Percentiles rank a stretch among this genome's conserved stretches.
These are phyloP conservation scores for Hypoxylon sp. DNA, from an alignment of 2,329 filamentous ascomycete species.

Conservation along the genomic window DNA sequence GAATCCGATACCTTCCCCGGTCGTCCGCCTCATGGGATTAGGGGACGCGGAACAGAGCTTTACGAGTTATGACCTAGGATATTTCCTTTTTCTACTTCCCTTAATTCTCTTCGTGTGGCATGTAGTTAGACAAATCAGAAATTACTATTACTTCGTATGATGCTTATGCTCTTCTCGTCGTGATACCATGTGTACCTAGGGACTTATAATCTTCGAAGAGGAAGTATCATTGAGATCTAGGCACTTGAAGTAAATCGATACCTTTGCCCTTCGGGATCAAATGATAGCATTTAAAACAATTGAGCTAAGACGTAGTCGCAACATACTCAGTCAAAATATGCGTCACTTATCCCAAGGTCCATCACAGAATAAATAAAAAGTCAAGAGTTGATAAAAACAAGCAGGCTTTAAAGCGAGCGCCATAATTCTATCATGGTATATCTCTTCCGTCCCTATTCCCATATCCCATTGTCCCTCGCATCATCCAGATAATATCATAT, in stretches of 20 bases:
- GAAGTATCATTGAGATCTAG: not conserved
- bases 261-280: too few species aligned
- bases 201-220: not conserved
- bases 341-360: not conserved
- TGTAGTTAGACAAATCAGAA: constrained; percentile 16
- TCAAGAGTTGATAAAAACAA: not conserved
- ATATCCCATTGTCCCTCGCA: constrained; percentile 10
- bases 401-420: constrained; percentile 13
- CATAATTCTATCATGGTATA: constrained; percentile 34
- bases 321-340: not conserved
- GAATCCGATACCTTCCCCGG: not conserved
- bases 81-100: constrained; percentile 7
- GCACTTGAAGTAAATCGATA: too few species aligned
- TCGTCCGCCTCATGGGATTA: not conserved
- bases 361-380: not conserved
- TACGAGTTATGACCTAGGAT: constrained; percentile 31
- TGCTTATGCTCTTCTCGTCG: not conserved
- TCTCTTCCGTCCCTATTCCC: not conserved
- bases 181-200: not conserved
- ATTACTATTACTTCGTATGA: not conserved
- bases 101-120: constrained; percentile 12
- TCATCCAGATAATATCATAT: constrained; percentile 3
- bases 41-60: not conserved
- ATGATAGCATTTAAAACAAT: too few species aligned
- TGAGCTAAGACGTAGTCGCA: too few species aligned